Conservation (phyloP, 192 early-diverging fungal species). For the Diversispora eburnea region DNA sequence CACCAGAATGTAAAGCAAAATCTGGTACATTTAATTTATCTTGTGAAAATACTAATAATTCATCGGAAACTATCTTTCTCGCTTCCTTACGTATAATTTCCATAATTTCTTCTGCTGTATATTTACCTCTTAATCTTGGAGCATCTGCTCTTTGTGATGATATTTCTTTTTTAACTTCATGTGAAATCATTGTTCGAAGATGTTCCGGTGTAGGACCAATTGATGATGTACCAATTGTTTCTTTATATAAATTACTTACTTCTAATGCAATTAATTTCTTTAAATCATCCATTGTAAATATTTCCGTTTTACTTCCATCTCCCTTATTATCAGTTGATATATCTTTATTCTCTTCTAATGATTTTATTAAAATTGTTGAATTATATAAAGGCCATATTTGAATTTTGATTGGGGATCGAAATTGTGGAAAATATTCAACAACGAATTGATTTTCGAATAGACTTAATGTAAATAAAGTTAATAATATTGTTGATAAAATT, state of each 20-base stretch:
- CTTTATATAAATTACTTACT: neutral
- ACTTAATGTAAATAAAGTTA: neutral
- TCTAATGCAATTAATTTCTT: neutral
- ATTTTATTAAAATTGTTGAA: neutral
- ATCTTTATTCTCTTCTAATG: neutral
- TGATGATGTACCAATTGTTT: too few species aligned
- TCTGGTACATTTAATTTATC: slow-evolving; percentile 28
- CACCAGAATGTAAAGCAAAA: slow-evolving; percentile 22
- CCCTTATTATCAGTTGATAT: neutral
- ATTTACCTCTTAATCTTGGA: neutral
- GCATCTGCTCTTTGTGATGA: neutral
- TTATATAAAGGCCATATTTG: neutral
- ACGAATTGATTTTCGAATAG: neutral
- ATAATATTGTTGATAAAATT: neutral
- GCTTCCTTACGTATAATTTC: slow-evolving; percentile 23
- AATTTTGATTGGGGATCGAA: neutral
- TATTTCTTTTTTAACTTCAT: slow-evolving; percentile 8
- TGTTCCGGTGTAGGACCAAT: neutral
- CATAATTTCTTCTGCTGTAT: neutral
- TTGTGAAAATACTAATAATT: slow-evolving; percentile 21
- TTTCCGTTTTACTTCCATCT: neutral
- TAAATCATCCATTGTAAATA: neutral
- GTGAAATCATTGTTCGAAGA: neutral
- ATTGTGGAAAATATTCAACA: neutral
- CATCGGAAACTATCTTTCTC: neutral